These are phyloP conservation scores for Picea abies DNA, from an alignment of 83 land plant genomes.

Conservation along the genomic window DNA sequence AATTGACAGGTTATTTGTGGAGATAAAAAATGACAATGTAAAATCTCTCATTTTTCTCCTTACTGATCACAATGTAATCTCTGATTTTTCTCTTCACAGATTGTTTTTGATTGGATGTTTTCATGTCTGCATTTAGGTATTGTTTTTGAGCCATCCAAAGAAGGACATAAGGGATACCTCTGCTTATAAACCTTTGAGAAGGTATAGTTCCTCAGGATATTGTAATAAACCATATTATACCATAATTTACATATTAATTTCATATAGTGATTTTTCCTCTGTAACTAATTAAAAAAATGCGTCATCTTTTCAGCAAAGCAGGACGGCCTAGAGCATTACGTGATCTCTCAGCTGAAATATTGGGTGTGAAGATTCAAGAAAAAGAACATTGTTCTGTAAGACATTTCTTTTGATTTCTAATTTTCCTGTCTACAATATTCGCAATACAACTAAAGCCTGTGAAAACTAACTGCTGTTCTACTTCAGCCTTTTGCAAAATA, in stretches of 20 bases:
- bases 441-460: not conserved
- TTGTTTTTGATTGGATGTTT: not conserved
- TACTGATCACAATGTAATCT: too few species aligned
- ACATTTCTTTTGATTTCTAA: conserved; percentile 1
- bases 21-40: too few species aligned
- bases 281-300: not conserved
- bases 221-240: conserved; percentile 9
- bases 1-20: too few species aligned
- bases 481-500: too few species aligned
- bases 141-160: conserved; percentile 86
- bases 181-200: conserved; percentile 60
- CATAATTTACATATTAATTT: not conserved
- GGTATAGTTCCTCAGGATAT: conserved; percentile 29
- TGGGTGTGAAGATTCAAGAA: conserved; percentile 77
- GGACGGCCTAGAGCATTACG: conserved; percentile 67
- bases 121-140: conserved; percentile 40
- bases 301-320: conserved; percentile 27
- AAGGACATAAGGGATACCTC: conserved; percentile 81
- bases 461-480: too few species aligned
- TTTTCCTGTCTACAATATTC: not conserved
- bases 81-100: not conserved
- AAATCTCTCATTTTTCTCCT: too few species aligned
- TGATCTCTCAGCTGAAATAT: conserved; percentile 69
- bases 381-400: conserved; percentile 92
- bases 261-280: not conserved